A percentile compares a stretch with the other conserved stretches of the same genome.
Conservation (phyloP, 2,329 filamentous ascomycete species). For the Thelonectria blattea region DNA sequence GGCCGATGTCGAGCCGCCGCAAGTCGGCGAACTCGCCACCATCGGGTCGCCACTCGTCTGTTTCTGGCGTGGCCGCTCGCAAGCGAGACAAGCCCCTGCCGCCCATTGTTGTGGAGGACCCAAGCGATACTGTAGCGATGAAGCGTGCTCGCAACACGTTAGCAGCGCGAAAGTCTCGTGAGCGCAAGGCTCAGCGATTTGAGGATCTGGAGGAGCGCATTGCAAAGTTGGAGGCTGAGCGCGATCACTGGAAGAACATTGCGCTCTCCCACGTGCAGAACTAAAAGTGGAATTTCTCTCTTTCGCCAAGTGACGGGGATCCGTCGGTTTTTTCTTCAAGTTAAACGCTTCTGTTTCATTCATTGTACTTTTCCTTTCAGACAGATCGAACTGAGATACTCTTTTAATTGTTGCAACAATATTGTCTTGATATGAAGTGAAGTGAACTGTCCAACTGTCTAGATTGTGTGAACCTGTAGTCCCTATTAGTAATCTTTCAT, state of each 20-base stretch:
- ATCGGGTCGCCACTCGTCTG: constrained; percentile 67
- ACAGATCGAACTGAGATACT: background rate
- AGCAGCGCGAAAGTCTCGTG: constrained; percentile 90
- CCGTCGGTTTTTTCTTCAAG: constrained; percentile 12
- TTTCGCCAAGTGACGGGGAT: constrained; percentile 28
- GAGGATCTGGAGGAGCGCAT: constrained; percentile 78
- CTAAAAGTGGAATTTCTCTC: constrained; percentile 42
- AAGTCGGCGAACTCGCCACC: constrained; percentile 55
- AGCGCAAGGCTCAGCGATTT: constrained; percentile 80
- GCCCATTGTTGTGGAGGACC: constrained; percentile 78
- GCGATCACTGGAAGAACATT: constrained; percentile 69
- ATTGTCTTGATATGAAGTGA: too few relatives aligned
- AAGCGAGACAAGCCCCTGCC: constrained; percentile 82
- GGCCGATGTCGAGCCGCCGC: constrained; percentile 48
- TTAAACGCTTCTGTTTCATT: background rate
- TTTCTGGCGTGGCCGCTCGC: constrained; percentile 73
- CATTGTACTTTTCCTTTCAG: constrained; percentile 1
- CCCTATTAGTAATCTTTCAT: too few relatives aligned
- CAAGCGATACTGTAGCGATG: constrained; percentile 75
- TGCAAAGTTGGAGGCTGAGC: constrained; percentile 68
- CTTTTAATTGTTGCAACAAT: background rate
- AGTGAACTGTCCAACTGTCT: too few relatives aligned
- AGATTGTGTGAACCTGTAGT: too few relatives aligned
- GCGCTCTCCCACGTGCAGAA: constrained; percentile 51
- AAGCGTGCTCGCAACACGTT: constrained; percentile 95